Base-by-base conservation (phyloP, 768 basidiomycete species). In the Tylopilus plumbeoviolaceoides region DNA sequence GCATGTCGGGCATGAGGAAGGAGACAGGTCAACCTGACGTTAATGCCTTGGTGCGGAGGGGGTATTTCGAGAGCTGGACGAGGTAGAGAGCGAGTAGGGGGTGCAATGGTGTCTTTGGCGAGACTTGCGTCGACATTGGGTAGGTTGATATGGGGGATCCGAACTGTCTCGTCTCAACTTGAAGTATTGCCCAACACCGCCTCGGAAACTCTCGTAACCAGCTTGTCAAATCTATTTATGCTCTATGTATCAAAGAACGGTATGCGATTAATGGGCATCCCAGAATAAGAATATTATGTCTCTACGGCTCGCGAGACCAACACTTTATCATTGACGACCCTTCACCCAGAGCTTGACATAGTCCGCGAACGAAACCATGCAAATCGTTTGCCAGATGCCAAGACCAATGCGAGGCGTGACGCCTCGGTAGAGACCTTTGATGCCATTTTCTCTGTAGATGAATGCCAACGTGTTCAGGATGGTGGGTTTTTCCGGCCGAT, bases 321-420 rank as follows among this genome's bases (percentile, higher is more conserved):
- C 17, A 18, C 47, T 49, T 47, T 47, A 50, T 69, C 55, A 64
- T 48, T 67, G 52, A 50, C 56, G 55, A 21, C 70, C 74, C 64
- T 83, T 83, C n/a, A 84, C 78, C 83, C 91, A 93, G 51, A 74
- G 78, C 70, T 94, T 95, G 58, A 98, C 94, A 66, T 94, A 94
- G 73, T 98, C 95, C 18, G 95, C 94, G 58, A 98, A 87, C 20
- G 91, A 94, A 60, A 98, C 95, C 95, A 99, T 99, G 79, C 97
- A 99, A 60, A 98, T 79, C 7, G 93, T 97, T 73, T 97, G 93
- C 93, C 93, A 97, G 67, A 95, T 81, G 55, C 95, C 94, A 55
- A 99, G 83, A 57, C 84, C 97, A 63, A 99, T 91, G 54, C 97
- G 91, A 54, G 97, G 97, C 0, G 94, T 91, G 20, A 99, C 95